A percentile compares a stretch with the other conserved stretches of the same genome.
These are phyloP conservation scores for Puccinia hordei DNA, from an alignment of 1,284 basidiomycete species.

Conservation along the genomic window DNA sequence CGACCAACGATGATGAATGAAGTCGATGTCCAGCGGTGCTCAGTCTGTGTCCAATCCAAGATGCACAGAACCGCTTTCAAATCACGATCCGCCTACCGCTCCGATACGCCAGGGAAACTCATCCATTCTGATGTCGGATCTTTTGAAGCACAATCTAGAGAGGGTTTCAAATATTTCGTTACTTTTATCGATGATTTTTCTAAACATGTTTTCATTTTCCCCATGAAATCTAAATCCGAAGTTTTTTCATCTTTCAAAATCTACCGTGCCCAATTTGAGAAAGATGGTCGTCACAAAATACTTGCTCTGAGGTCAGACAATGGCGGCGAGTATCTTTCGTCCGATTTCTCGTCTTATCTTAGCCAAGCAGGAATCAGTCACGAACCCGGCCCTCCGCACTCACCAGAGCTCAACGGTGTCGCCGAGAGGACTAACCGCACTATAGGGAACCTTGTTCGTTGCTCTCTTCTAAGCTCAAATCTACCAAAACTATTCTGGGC, in stretches of 20 bases:
- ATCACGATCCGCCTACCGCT: neutral
- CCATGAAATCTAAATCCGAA: neutral
- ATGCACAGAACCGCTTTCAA: neutral
- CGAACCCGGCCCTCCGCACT: slow-evolving; percentile 3
- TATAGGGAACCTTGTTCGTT: neutral
- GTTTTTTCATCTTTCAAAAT: slow-evolving; percentile 55
- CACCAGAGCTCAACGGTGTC: slow-evolving; percentile 6
- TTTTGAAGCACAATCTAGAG: neutral
- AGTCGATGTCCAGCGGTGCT: neutral
- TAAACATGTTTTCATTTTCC: neutral
- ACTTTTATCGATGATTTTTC: too few species aligned
- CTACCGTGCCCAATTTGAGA: slow-evolving; percentile 57
- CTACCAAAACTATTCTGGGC: slow-evolving; percentile 4
- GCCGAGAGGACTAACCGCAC: slow-evolving; percentile 7
- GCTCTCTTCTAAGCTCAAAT: neutral
- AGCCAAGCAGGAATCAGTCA: neutral
- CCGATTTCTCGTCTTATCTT: neutral
- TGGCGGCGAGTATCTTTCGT: neutral
- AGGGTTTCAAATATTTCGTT: neutral
- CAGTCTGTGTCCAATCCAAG: slow-evolving; percentile 3
- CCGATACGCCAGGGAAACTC: neutral
- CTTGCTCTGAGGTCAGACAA: neutral
- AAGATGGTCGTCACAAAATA: slow-evolving; percentile 50
- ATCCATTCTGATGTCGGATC: slow-evolving; percentile 6
- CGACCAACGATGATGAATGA: neutral